Base-by-base conservation (phyloP, 257 asterid species). In the Voacanga thouarsii region DNA sequence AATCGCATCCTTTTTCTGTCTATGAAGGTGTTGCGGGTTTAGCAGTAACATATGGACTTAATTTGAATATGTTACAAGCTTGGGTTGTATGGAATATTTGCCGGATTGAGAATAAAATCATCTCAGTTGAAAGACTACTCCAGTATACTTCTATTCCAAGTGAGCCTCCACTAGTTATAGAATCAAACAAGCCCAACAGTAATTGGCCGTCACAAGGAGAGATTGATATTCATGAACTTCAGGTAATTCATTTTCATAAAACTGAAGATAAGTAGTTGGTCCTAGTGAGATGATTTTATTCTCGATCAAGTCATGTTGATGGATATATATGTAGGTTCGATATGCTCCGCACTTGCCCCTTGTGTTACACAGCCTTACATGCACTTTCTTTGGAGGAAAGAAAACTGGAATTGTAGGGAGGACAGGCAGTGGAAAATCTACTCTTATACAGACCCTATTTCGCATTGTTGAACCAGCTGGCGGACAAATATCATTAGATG, bases 391-490 rank as follows among this genome's bases (percentile, higher is more conserved):
- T 19, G 99, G 97, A 69, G 96, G 94, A 57, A 89, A 90, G 85
- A 93, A 84, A 83, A 88, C 94, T 7, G 99, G 99, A 43, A 89
- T 95, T 30, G 98, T 95, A 3, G 99, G 99, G 64, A 89, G 99
- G 85, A 95, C 98, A 0, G 98, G 99, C 80, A 95, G 99, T 78
- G 99, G 98, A 21, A 95, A 95, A 87, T 90, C 99, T 0, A 95
- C 99, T 16, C 93, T 95, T 39, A 91, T 91, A 80, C 99, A 93
- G 88, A 88, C 98, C 21, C 92, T 95, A 70, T 95, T 95, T 84
- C 89, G 99, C 63, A 87, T 93, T 30, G 91, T 95, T 75, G 99
- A 95, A 41, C 99, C 99, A 30, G 83, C 89, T 18, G 81, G 56
- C 39, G 99, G 99, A 69, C 82, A 82, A 23, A 89, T 95, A 53